These are phyloP conservation scores for Linum trigynum DNA, from an alignment of 345 rosid species.

Conservation along the genomic window DNA sequence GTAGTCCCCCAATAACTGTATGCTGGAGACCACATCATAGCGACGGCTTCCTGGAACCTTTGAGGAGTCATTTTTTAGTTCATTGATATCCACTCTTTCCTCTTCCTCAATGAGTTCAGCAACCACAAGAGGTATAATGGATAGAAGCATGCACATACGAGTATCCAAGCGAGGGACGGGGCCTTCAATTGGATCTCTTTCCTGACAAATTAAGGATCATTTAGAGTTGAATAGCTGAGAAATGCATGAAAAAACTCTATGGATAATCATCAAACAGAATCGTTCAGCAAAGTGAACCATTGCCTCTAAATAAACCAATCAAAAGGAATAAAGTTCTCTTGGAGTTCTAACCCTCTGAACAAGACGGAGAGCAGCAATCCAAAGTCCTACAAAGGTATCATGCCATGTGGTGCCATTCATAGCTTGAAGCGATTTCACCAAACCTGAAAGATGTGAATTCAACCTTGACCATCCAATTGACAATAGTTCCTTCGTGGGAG, in stretches of 20 bases:
- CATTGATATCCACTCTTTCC: slow-evolving; percentile 19
- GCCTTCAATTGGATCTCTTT: slow-evolving; percentile 55
- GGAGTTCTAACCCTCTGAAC: slow-evolving; percentile 50
- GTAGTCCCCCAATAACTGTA: slow-evolving; percentile 51
- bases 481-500: no score
- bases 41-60: slow-evolving; percentile 18
- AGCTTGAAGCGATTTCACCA: slow-evolving; percentile 1
- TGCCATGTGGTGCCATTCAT: slow-evolving; percentile 31
- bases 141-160: slow-evolving; percentile 53
- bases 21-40: slow-evolving; percentile 36
- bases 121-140: slow-evolving; percentile 52
- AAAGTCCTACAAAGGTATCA: slow-evolving; percentile 59
- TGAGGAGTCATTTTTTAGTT: slow-evolving; percentile 16
- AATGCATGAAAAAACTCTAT: neutral
- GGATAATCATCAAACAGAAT: neutral
- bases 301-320: neutral
- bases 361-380: slow-evolving; percentile 69
- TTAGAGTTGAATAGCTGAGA: neutral
- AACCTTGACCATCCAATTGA: neutral
- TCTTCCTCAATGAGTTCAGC: slow-evolving; percentile 34
- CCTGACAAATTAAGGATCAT: slow-evolving; percentile 26
- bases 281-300: neutral
- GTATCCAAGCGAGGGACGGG: slow-evolving; percentile 62
- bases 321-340: neutral
- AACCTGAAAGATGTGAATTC: neutral